Evolutionary conservation across 257 asterid genomes (phyloP).

Genomic region (Prunella vulgaris): DNA sequence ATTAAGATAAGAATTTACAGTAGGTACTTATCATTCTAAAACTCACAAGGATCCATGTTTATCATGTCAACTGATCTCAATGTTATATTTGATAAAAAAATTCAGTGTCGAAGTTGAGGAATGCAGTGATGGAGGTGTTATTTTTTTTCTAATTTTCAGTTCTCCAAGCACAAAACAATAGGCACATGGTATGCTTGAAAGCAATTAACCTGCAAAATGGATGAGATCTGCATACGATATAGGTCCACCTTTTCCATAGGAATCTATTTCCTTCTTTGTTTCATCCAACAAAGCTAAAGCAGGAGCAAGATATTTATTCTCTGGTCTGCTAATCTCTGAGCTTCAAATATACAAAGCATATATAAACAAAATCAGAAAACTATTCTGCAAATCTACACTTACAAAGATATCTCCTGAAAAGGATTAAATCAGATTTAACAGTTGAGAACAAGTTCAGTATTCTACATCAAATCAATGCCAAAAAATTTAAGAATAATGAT

Average conservation of each 20-base stretch:
- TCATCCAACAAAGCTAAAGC: conserved; percentile 72
- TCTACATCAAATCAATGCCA: neutral
- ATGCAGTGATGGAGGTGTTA: neutral
- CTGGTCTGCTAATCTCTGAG: conserved; percentile 96
- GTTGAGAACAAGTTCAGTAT: neutral
- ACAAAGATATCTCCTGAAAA: conserved; percentile 1
- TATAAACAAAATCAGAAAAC: conserved; percentile 19
- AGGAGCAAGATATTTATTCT: conserved; percentile 69
- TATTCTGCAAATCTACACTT: neutral
- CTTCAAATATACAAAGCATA: conserved; percentile 59
- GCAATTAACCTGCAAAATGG: conserved; percentile 64
- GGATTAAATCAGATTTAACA: neutral
- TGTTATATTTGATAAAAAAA: neutral
- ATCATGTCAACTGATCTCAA: neutral
- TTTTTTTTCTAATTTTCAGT: neutral
- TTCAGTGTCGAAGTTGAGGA: neutral
- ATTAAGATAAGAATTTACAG: conserved; percentile 2
- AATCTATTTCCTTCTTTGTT: conserved; percentile 80
- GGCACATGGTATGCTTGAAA: conserved; percentile 6
- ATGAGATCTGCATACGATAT: conserved; percentile 89
- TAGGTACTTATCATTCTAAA: neutral
- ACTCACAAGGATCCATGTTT: neutral
- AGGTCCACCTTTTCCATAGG: conserved; percentile 76
- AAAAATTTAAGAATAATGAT: neutral
- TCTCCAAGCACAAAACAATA: conserved; percentile 9